Percentiles rank a stretch among this genome's conserved stretches.
Evolutionary conservation across 2,329 filamentous ascomycete genomes (phyloP).

Genomic region (Plectosphaerella plurivora): DNA sequence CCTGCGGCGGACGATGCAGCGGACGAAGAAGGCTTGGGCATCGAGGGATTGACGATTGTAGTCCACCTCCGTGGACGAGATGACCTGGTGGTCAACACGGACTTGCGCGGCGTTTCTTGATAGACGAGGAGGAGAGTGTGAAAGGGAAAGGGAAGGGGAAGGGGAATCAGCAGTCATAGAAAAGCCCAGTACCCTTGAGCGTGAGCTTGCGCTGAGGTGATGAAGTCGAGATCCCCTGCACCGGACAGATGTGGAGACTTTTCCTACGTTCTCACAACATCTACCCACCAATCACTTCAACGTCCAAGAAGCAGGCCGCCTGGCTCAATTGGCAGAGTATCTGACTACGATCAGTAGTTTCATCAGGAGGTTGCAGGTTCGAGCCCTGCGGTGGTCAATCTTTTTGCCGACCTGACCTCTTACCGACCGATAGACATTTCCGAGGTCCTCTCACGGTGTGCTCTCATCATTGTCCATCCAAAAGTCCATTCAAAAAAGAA

Average conservation of each 20-base stretch:
- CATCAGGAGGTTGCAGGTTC: constrained; percentile 19
- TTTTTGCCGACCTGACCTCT: no score
- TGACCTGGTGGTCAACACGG: constrained; percentile 47
- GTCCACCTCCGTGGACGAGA: constrained; percentile 45
- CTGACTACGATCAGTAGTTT: constrained; percentile 29
- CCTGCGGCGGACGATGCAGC: constrained; percentile 9
- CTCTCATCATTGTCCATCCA: no score
- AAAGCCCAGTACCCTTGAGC: no score
- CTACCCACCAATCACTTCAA: no score
- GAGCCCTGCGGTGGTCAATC: constrained; percentile 17
- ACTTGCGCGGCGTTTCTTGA: constrained; percentile 23
- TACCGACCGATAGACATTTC: no score
- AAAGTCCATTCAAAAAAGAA: no score
- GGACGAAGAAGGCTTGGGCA: constrained; percentile 30
- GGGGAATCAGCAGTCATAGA: no score
- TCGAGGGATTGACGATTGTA: constrained; percentile 46
- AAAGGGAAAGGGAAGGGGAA: neutral
- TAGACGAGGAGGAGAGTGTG: constrained; percentile 1
- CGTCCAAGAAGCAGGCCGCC: neutral
- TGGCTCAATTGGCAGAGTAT: constrained; percentile 37
- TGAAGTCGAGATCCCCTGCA: no score
- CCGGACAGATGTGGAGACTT: no score
- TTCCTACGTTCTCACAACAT: no score
- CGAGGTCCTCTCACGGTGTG: no score
- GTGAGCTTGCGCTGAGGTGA: no score